Base-by-base conservation (phyloP, 2,329 filamentous ascomycete species). In the Verticillium klebahnii region DNA sequence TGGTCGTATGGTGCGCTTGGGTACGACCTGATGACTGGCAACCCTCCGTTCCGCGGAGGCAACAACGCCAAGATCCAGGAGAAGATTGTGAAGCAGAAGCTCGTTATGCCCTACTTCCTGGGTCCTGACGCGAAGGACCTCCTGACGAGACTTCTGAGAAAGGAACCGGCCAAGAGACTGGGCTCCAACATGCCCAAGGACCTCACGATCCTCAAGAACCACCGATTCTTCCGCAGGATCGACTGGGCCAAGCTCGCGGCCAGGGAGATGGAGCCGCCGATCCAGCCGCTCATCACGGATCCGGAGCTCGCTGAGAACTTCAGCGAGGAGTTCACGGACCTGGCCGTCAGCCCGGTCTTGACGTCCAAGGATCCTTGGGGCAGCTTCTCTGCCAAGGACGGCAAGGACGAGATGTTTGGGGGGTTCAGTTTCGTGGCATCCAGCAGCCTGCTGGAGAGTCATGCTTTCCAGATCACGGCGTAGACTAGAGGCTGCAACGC, bases 241-340 rank as follows among this genome's bases (percentile, higher is more conserved):
- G 89, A 99, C 78, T 99, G 95, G 95, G 89, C 88, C 77, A 89
- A 88, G 69, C 84, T 99, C 15, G 92, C 90, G 65, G 87, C 85
- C 32, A 85, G 94, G 39, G 92, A 97, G 75, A 68, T 97, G 56
- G 89, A 91, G 68, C 91, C 95, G 1, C 95, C 95, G 0, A 98
- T 99, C 69, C 87, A 90, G 72, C 95, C 95, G 17, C 83, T 98
- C 70, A 94, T 99, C 71, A 98, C 95, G 0, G 93, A 99, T 70
- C 95, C 95, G 0, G 93, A 96, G 74, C 82, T 97, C 56, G 95
- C 95, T 0, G 96, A 99, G 84, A 99, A 99, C 77, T 99, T 99
- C 76, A 86, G 91, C 0, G 81, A 82, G n/a, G 93, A 97, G 72
- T 99, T 99, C 73, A 99, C 94, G 0, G 88, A 90, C 61, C 77